Conservation (phyloP, 2,329 filamentous ascomycete genomes). For the Penicillium psychrosexuale region DNA sequence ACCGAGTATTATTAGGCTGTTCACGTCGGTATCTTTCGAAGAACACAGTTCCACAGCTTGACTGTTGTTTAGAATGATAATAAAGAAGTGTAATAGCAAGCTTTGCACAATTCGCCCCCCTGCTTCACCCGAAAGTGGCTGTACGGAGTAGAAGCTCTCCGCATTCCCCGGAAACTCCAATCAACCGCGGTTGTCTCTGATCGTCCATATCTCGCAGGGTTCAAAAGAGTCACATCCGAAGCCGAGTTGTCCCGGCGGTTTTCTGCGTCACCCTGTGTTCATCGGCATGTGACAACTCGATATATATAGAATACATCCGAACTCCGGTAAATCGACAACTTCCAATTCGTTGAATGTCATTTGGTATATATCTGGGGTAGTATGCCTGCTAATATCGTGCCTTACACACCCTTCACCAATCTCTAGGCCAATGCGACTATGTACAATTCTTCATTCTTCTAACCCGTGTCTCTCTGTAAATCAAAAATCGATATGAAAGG, state of each 20-base stretch:
- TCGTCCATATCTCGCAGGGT: neutral
- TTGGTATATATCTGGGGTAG: neutral
- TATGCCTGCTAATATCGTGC: neutral
- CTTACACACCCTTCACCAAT: neutral
- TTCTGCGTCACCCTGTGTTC: neutral
- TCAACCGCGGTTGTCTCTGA: constrained; percentile 19
- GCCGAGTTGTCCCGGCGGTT: constrained; percentile 17
- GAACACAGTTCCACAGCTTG: constrained; percentile 15
- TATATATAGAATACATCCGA: neutral
- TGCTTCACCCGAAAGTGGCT: constrained; percentile 10
- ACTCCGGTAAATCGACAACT: neutral
- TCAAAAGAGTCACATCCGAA: neutral
- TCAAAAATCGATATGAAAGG: neutral
- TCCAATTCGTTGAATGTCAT: neutral
- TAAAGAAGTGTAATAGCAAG: no score
- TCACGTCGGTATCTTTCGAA: constrained; percentile 7
- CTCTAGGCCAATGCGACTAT: constrained; percentile 3
- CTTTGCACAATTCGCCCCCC: constrained; percentile 5
- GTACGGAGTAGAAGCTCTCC: constrained; percentile 1
- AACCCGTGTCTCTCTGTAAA: neutral
- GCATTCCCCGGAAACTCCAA: constrained; percentile 11
- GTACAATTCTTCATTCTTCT: neutral
- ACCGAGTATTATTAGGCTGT: constrained; percentile 14
- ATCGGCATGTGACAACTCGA: constrained; percentile 14
- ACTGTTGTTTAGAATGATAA: neutral